Evolutionary conservation across 2,329 filamentous ascomycete species (phyloP).

Genomic region (Sporothrix luriei): DNA sequence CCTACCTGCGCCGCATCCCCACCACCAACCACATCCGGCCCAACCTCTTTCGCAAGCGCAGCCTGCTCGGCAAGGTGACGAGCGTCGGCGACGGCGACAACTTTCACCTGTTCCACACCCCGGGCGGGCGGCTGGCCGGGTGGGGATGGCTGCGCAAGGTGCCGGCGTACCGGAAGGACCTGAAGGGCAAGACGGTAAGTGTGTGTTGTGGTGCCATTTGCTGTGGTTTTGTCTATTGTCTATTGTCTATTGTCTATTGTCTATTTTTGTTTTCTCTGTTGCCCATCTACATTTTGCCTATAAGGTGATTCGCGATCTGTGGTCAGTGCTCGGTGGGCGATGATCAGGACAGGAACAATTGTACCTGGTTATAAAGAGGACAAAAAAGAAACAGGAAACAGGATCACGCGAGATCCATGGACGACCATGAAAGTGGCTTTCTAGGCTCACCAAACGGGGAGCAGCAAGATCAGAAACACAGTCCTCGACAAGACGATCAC

Average conservation of each 20-base stretch:
- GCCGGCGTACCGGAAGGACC: conserved; percentile 66
- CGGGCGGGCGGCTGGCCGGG: conserved; percentile 80
- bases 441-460: not conserved
- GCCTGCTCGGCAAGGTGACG: conserved; percentile 82
- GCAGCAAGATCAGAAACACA: not conserved
- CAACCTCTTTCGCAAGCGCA: conserved; percentile 71
- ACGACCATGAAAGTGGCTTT: not conserved
- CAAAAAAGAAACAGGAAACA: conserved; percentile 18
- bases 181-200: conserved; percentile 76
- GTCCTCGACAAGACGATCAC: not conserved
- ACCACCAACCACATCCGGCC: conserved; percentile 74
- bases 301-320: not conserved
- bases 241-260: too few species aligned
- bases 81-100: conserved; percentile 96
- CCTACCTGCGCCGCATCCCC: conserved; percentile 82
- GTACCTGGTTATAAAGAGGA: conserved; percentile 7
- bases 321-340: not conserved
- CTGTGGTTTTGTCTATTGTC: not conserved
- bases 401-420: not conserved
- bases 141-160: conserved; percentile 90
- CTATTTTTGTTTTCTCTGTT: not conserved
- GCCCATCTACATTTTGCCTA: not conserved
- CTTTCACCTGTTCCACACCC: conserved; percentile 92
- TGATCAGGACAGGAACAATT: conserved; percentile 2
- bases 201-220: not conserved